A percentile compares a stretch with the other conserved stretches of the same genome.
Conservation (phyloP, 2,329 filamentous ascomycete species). For the Leptographium wingfieldii region DNA sequence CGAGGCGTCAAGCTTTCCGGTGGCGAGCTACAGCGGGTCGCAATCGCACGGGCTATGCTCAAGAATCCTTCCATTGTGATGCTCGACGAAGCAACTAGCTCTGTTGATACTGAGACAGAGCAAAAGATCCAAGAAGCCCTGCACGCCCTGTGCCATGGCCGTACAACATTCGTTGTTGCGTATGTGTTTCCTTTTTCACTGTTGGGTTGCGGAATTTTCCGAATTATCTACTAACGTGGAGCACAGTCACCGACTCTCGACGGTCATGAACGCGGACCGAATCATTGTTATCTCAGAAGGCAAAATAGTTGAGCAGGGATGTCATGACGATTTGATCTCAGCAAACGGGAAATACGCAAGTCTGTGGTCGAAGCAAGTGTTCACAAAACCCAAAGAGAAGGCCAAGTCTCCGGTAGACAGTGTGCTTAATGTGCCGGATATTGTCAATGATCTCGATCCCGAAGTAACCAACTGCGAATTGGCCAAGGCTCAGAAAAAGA, state of each 20-base stretch:
- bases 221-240: not conserved
- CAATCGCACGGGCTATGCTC: conserved; percentile 58
- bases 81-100: conserved; percentile 68
- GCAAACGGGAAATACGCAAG: conserved; percentile 49
- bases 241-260: conserved; percentile 52
- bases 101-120: conserved; percentile 59
- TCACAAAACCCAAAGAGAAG: conserved; percentile 32
- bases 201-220: not conserved
- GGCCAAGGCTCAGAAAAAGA: conserved; percentile 19
- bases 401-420: conserved; percentile 12
- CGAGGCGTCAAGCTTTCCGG: conserved; percentile 49
- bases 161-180: conserved; percentile 56
- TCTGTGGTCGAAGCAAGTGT: conserved; percentile 51
- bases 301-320: conserved; percentile 49
- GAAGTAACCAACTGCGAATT: conserved; percentile 23
- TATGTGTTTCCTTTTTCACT: conserved; percentile 21
- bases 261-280: conserved; percentile 55
- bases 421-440: conserved; percentile 14
- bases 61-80: conserved; percentile 65
- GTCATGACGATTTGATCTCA: conserved; percentile 44
- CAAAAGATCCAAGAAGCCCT: conserved; percentile 54
- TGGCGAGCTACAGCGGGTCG: conserved; percentile 53
- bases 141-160: conserved; percentile 41
- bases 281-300: conserved; percentile 55
- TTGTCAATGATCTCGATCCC: conserved; percentile 25